Base-by-base conservation (phyloP, 2,329 filamentous ascomycete genomes). In the Beauveria bassiana region DNA sequence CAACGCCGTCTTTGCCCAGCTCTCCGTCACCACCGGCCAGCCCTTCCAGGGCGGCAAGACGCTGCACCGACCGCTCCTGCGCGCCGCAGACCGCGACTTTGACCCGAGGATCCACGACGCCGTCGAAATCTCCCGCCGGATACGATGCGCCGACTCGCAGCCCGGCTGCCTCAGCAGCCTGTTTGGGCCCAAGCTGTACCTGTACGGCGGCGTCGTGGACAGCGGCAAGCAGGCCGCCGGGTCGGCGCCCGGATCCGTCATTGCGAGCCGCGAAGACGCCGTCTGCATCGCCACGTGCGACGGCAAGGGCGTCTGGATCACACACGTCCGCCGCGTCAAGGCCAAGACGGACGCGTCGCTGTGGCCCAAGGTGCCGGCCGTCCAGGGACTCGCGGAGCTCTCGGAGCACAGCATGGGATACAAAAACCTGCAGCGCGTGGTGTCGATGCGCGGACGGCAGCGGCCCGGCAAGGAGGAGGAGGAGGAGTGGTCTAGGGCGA, bases 161-260 rank as follows among this genome's bases (percentile, higher is more conserved):
- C 75, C 75, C 4, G 75, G 75, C 40, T 74, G 71, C 50, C 66
- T 76, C 38, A 76, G 72, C 59, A 68, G 66, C 28, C 59, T 75
- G 1, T 73, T 77, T 46, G 74, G 73, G 1, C 68, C 66, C 8
- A 71, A 64, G 55, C 66, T 77, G 16, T 77, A 76, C 53, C 59
- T 77, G 16, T 77, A 77, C 59, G 75, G 75, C 24, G 75, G 75
- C n/a, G 65, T 66, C 14, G 64, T 77, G n/a, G 75, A 77, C 28
- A 70, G 73, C 31, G 65, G 64, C 0, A 63, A 63, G 8, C 56
- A 62, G 10, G 59, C 58, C 28, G 56, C 49, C 16, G 53, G 47
- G 20, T 34, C 47, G 3, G 53, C 47, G 1, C 69, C 62, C 6
- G 70, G 71, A 5, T 67, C 65, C 10, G 66, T 77, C 50, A 63